Percentiles rank a stretch among this genome's conserved stretches.
Conservation (phyloP, 306 rosid species). For the Ceratonia siliqua region DNA sequence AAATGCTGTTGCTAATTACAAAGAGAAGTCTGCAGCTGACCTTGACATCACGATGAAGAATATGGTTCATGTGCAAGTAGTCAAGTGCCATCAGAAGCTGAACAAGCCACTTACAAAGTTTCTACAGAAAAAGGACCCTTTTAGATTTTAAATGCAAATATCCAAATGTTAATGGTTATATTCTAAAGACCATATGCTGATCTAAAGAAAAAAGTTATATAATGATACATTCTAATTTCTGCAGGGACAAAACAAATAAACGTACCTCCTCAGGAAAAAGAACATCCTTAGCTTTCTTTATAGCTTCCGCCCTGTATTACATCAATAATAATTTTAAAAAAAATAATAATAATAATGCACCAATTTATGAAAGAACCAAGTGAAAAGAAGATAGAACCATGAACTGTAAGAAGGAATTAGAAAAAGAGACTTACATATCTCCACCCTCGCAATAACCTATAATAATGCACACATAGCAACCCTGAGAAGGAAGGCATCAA, state of each 20-base stretch:
- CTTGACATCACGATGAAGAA: slow-evolving; percentile 99
- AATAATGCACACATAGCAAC: slow-evolving; percentile 97
- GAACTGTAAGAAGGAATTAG: not conserved
- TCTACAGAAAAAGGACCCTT: slow-evolving; percentile 51
- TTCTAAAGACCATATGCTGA: not conserved
- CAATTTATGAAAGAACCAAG: slow-evolving; percentile 30
- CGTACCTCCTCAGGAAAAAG: slow-evolving; percentile 91
- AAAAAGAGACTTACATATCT: slow-evolving; percentile 73
- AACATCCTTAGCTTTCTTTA: slow-evolving; percentile 72
- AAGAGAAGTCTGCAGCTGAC: slow-evolving; percentile 43
- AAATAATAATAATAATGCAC: slow-evolving; percentile 19
- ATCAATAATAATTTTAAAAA: slow-evolving; percentile 27
- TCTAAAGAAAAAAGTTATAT: not conserved
- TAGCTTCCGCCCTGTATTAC: slow-evolving; percentile 85
- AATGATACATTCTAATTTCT: slow-evolving; percentile 1
- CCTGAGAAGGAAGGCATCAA: slow-evolving; percentile 59
- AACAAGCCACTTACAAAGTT: slow-evolving; percentile 97
- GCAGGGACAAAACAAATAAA: not conserved
- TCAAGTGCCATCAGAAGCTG: slow-evolving; percentile 99
- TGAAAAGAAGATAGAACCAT: slow-evolving; percentile 24
- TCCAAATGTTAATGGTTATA: slow-evolving; percentile 5
- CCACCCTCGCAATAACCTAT: slow-evolving; percentile 97
- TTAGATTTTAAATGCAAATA: slow-evolving; percentile 23
- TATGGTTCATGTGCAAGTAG: slow-evolving; percentile 90
- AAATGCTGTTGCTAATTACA: slow-evolving; percentile 17